phyloP scores from a whole-genome alignment of 2,329 filamentous ascomycete genomes.

The Sporothrix globosa region DNA sequence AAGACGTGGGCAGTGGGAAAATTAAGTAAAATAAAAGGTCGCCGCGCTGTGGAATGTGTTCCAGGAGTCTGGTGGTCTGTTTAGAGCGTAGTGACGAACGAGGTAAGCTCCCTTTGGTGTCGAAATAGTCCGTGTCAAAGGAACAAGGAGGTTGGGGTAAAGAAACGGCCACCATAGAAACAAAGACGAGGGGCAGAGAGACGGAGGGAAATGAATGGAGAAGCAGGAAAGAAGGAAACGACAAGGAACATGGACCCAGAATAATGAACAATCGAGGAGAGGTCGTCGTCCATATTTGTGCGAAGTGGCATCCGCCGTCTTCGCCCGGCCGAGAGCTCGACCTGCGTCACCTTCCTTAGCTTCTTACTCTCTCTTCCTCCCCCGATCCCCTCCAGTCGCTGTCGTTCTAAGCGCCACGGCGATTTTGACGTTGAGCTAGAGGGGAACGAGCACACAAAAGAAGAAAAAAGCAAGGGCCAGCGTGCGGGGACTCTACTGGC shows the following conservation, averaged over 20 bases:
- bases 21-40: not conserved
- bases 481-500: slow-evolving; percentile 3
- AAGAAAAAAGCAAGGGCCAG: not conserved
- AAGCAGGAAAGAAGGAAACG: not conserved
- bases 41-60: not conserved
- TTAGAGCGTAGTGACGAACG: slow-evolving; percentile 15
- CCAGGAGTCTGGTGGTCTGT: not conserved
- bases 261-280: not conserved
- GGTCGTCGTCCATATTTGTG: slow-evolving; percentile 20
- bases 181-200: not conserved
- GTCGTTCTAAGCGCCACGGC: not conserved
- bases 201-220: not conserved
- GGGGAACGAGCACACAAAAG: no score
- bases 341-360: slow-evolving; percentile 15
- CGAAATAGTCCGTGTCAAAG: slow-evolving; percentile 10
- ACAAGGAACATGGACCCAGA: not conserved
- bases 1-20: not conserved
- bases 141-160: not conserved
- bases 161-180: no score
- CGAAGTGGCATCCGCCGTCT: not conserved
- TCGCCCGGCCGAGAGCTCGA: not conserved
- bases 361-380: not conserved
- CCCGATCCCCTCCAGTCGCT: slow-evolving; percentile 12
- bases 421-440: not conserved
- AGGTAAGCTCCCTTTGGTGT: slow-evolving; percentile 20